Conservation (phyloP, 805 yeast genomes). For the Starmera pachycereana region DNA sequence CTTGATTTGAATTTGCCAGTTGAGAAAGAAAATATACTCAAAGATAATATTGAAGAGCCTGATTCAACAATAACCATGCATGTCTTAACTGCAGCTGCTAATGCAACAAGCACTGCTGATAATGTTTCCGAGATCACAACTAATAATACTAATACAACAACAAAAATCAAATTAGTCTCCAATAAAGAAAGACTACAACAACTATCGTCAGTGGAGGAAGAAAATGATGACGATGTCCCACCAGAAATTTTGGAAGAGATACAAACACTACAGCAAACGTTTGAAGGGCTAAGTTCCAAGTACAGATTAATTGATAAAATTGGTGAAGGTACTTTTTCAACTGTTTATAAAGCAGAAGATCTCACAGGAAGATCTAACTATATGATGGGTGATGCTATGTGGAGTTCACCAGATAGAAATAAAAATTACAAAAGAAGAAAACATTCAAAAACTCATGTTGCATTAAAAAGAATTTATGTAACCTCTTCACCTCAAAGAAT, state of each 20-base stretch:
- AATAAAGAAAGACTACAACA: conserved; percentile 5
- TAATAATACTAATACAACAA: neutral
- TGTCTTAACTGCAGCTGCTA: no score
- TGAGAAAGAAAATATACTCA: no score
- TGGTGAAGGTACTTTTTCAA: conserved; percentile 89
- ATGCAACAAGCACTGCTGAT: neutral
- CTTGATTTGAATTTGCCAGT: no score
- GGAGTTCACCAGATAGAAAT: conserved; percentile 21
- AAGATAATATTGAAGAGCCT: no score
- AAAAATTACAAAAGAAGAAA: conserved; percentile 26
- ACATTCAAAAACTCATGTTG: conserved; percentile 41
- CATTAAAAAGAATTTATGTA: conserved; percentile 86
- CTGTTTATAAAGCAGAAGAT: conserved; percentile 69
- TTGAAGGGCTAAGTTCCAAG: conserved; percentile 34
- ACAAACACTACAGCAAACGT: conserved; percentile 39
- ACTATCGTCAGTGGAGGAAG: conserved; percentile 4
- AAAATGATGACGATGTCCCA: conserved; percentile 36
- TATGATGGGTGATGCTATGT: conserved; percentile 22
- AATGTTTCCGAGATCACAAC: neutral
- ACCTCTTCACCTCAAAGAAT: conserved; percentile 93
- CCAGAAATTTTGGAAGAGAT: conserved; percentile 48
- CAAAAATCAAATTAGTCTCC: neutral
- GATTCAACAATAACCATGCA: no score
- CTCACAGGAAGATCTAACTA: conserved; percentile 21
- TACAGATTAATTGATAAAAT: conserved; percentile 30